Evolutionary conservation across 192 early-diverging fungal genomes (phyloP), one percentile per base, ranked within the genome.

Genomic region (Chytriomyces hyalinus): DNA sequence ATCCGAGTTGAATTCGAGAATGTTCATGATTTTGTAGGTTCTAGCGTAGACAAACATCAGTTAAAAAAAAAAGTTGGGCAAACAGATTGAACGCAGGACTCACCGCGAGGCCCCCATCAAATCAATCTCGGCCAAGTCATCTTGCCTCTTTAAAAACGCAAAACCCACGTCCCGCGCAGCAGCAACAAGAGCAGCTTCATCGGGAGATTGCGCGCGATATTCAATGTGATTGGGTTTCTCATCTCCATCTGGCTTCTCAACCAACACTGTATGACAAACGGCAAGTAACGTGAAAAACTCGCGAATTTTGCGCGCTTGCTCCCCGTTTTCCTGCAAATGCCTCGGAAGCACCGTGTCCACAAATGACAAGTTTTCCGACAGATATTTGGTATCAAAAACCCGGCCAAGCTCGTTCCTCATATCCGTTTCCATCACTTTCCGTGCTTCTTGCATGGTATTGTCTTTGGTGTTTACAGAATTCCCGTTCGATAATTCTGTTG

Each of bases 161-260:
- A 98, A 96, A 0, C 96, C 96, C 5, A 96, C 85, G 78, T 96
- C 93, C 49, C 93, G 87, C 0, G 96, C 96, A 5, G 95, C 93
- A 6, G 91, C 86, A 1, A 99, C 96, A 51, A 99, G 84, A 2
- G 97, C 96, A 0, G 95, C 94, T 80, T 99, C 97, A 79, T 99
- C 97, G 6, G 97, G 97, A 9, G 92, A 93, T 82, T 97, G 94
- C 0, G 97, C 95, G 81, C 95, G 93, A 87, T 99, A 99, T 50
- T 92, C 91, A n/a, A 95, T 89, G 6, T 68, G 48, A 53, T 87
- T 74, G 20, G 65, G 65, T 61, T 75, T 7, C 53, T 53, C 46
- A 15, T 28, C 62, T 67, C 70, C 70, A 43, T 72, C 61, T 0
- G 80, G 83, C 63, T 82, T 82, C 60, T 98, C 96, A 0, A 96